Base-by-base conservation (phyloP, 2,329 filamentous ascomycete genomes). In the Colletotrichum nymphaeae region DNA sequence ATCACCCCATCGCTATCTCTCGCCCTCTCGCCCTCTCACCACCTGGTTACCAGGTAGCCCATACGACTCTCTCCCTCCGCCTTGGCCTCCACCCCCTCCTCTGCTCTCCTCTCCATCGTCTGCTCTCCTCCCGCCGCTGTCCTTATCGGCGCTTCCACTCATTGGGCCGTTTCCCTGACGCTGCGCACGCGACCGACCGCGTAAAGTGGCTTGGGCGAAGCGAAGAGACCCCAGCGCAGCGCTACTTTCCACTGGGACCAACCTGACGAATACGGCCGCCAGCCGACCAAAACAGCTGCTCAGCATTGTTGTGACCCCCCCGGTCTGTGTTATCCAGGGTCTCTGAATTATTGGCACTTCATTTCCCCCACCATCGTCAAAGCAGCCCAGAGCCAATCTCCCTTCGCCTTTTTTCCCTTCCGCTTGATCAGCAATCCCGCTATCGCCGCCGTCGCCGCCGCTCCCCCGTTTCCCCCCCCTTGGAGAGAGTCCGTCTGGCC, bases 311-410 rank as follows among this genome's bases (percentile, higher is more conserved):
- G 53, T 67, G 69, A 72, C 56, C 67, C 57, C 67, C 62, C 72
- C 57, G 71, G 71, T 71, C 71, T 73, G 53, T 53, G 66, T 62
- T 62, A 74, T 72, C 72, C 63, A 74, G 73, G 73, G 73, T 74
- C 70, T 74, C 67, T 74, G 32, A 69, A 74, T 69, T 74, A 75
- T 75, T 75, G 73, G 65, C 58, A 75, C 67, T 72, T 75, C 73
- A 75, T 75, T 75, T 75, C 73, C 73, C 72, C 73, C 73, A 74
- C 73, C 67, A 69, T 74, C 73, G 71, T 68, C 71, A 73, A 73
- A 70, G 71, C 65, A 69, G 58, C 37, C 42, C 70, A 24, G 62
- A 35, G 42, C 70, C 66, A 73, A 73, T 75, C 66, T 75, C 62
- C 66, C 66, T 75, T 74, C 58, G 46, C 32, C 66, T 55, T 67